Evolutionary conservation across 2,329 filamentous ascomycete species (phyloP).

Genomic region (Trichoderma sp.): DNA sequence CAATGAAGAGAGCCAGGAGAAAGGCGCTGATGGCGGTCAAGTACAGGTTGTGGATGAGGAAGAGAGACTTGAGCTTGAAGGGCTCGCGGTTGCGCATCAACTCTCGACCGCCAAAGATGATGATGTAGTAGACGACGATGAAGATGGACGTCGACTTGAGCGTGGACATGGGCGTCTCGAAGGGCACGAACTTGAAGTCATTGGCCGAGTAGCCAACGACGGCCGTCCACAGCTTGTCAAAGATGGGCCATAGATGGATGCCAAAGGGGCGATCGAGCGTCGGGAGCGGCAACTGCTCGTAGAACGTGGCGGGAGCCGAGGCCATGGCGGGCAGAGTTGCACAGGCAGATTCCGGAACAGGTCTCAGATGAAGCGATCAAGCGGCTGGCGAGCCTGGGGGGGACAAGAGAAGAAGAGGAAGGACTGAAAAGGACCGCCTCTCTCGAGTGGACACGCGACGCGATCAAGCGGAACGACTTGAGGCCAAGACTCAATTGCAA

Average conservation of each 20-base stretch:
- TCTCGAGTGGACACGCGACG: conserved; percentile 26
- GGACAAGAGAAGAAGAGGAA: not conserved
- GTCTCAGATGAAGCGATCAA: not conserved
- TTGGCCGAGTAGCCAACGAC: conserved; percentile 80
- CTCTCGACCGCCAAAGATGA: conserved; percentile 92
- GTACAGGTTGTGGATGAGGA: conserved; percentile 96
- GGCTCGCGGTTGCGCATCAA: conserved; percentile 85
- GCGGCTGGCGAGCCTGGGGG: not conserved
- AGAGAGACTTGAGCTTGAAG: conserved; percentile 83
- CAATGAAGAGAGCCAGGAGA: conserved; percentile 81
- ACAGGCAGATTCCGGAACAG: conserved; percentile 1
- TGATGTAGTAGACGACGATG: conserved; percentile 84
- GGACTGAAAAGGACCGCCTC: not conserved
- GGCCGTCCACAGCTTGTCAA: conserved; percentile 80
- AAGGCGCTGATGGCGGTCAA: conserved; percentile 81
- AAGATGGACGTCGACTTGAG: conserved; percentile 79
- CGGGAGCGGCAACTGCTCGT: conserved; percentile 66
- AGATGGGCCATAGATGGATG: conserved; percentile 89
- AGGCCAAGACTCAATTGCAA: conserved; percentile 21
- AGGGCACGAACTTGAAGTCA: conserved; percentile 81
- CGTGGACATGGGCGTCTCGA: conserved; percentile 86
- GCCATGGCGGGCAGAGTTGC: conserved; percentile 40
- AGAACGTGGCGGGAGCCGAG: conserved; percentile 43
- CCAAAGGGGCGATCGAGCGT: conserved; percentile 92
- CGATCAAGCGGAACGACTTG: conserved; percentile 15